These are phyloP conservation scores for Carex myosuroides DNA, from an alignment of 176 grass and related monocot species.

Conservation along the genomic window DNA sequence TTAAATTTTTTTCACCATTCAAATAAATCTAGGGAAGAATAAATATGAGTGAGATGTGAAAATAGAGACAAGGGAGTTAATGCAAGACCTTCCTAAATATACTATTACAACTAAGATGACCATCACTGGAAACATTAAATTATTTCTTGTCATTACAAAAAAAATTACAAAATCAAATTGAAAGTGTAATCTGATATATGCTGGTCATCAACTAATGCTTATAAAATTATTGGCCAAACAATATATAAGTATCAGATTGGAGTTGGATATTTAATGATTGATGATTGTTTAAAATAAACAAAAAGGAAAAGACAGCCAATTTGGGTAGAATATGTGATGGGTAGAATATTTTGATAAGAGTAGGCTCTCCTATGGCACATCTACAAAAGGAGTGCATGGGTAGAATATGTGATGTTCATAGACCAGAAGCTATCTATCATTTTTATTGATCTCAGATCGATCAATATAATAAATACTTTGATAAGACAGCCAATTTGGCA, in stretches of 20 bases:
- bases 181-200: not conserved
- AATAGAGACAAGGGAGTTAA: not conserved
- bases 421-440: conserved; percentile 2
- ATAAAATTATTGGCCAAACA: not conserved
- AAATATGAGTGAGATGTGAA: not conserved
- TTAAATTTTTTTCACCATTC: not conserved
- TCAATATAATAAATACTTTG: conserved; percentile 43
- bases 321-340: not conserved
- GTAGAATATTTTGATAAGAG: no score
- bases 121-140: not conserved
- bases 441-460: conserved; percentile 30
- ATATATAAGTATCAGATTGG: not conserved
- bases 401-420: not conserved
- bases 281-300: not conserved
- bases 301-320: not conserved
- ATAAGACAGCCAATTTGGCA: conserved; percentile 61
- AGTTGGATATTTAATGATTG: not conserved
- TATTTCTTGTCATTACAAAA: not conserved
- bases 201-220: no score
- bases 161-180: not conserved
- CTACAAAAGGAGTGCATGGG: not conserved
- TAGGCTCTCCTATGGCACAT: not conserved
- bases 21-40: not conserved
- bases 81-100: not conserved
- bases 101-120: not conserved